A percentile compares a stretch with the other conserved stretches of the same genome.
Conservation (phyloP, 306 rosid species). For the Cicer yamashitae region DNA sequence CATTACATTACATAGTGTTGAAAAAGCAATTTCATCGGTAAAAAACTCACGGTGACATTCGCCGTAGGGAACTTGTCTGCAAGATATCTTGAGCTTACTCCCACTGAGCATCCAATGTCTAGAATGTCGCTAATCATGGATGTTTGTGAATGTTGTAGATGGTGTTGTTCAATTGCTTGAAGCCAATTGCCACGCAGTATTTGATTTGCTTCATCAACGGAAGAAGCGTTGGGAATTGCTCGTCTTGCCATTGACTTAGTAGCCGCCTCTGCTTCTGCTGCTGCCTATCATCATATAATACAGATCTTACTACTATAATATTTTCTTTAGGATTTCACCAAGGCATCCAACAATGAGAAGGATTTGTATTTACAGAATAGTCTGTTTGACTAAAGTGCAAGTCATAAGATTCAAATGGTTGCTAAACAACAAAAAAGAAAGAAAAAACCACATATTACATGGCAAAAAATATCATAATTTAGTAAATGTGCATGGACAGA, state of each 20-base stretch:
- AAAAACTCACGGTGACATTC: conserved; percentile 55
- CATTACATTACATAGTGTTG: neutral
- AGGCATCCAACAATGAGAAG: neutral
- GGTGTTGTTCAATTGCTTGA: conserved; percentile 61
- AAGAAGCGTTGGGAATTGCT: conserved; percentile 58
- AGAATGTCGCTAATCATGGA: conserved; percentile 58
- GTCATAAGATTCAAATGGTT: neutral
- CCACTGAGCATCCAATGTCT: conserved; percentile 70
- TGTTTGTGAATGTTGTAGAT: conserved; percentile 50
- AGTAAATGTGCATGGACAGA: conserved; percentile 15
- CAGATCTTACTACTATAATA: conserved; percentile 21
- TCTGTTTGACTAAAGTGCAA: neutral
- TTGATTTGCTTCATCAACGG: conserved; percentile 59
- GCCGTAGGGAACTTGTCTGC: conserved; percentile 65
- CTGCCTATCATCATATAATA: conserved; percentile 58
- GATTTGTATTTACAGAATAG: conserved; percentile 5
- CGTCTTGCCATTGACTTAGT: conserved; percentile 65
- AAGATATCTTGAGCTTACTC: conserved; percentile 64
- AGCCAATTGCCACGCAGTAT: conserved; percentile 66
- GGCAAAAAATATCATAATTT: conserved; percentile 21
- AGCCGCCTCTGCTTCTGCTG: conserved; percentile 80
- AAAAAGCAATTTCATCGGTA: conserved; percentile 27
- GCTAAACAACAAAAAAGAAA: conserved; percentile 1
- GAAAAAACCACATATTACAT: conserved; percentile 5
- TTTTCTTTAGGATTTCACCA: conserved; percentile 1